A percentile compares a stretch with the other conserved stretches of the same genome.
These are phyloP conservation scores for Saussurea involucrata DNA, from an alignment of 129 eudicot species.

Conservation along the genomic window DNA sequence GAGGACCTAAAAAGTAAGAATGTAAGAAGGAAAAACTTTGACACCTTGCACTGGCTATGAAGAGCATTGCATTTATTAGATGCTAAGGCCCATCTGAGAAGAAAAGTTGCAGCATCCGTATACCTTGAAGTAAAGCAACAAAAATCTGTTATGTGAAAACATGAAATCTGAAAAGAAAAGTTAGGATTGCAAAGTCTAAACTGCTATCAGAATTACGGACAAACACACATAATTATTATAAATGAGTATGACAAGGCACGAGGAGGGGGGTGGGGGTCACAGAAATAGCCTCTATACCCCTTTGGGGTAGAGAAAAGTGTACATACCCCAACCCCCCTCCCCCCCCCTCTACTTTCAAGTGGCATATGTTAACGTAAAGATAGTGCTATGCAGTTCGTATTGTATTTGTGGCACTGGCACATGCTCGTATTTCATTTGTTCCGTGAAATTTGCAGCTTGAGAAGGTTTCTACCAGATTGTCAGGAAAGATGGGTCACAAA, in stretches of 20 bases:
- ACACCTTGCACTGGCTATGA: conserved; percentile 94
- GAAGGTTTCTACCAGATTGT: no score
- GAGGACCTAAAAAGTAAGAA: conserved; percentile 6
- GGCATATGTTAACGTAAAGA: no score
- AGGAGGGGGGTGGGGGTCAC: no score
- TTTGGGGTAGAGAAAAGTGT: no score
- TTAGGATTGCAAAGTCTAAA: conserved; percentile 4
- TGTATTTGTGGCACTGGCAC: no score
- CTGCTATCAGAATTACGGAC: background rate
- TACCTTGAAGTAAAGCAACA: conserved; percentile 43
- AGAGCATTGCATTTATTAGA: conserved; percentile 88
- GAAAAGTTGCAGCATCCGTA: conserved; percentile 80
- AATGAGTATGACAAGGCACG: background rate
- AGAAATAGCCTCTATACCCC: no score
- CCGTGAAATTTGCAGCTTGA: no score
- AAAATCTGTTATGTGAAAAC: background rate
- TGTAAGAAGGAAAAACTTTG: background rate
- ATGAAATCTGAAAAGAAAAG: background rate
- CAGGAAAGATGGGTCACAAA: no score
- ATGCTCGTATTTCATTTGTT: no score
- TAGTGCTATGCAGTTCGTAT: no score
- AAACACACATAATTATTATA: background rate
- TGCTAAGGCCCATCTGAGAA: conserved; percentile 71
- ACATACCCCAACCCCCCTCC: no score
- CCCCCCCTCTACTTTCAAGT: no score